Evolutionary conservation across 768 basidiomycete species (phyloP).

Genomic region (Suillus brevipes): DNA sequence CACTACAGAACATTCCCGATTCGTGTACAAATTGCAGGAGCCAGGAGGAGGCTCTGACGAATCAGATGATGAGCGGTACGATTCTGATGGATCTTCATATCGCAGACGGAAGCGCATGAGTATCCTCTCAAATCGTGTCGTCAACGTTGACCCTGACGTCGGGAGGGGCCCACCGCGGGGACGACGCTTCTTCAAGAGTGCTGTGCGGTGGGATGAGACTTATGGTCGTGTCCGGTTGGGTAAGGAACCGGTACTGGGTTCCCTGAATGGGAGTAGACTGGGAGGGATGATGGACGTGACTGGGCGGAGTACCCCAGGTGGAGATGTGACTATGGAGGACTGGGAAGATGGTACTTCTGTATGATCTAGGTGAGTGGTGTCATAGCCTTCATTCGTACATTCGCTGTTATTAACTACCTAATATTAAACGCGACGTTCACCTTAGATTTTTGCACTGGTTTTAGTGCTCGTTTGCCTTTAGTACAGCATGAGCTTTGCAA

Average conservation of each 20-base stretch:
- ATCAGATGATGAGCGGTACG: conserved; percentile 47
- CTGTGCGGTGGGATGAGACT: conserved; percentile 36
- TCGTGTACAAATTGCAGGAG: conserved; percentile 61
- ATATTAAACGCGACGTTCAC: neutral
- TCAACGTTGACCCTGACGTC: conserved; percentile 45
- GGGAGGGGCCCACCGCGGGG: conserved; percentile 33
- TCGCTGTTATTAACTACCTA: neutral
- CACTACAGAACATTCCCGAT: conserved; percentile 59
- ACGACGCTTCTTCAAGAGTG: conserved; percentile 61
- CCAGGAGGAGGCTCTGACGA: conserved; percentile 47
- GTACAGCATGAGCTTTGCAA: neutral
- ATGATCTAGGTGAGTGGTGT: conserved; percentile 13
- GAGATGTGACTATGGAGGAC: conserved; percentile 26
- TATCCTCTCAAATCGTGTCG: conserved; percentile 59
- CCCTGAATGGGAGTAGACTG: conserved; percentile 16
- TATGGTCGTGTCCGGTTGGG: conserved; percentile 25
- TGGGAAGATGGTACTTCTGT: conserved; percentile 33
- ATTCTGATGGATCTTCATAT: conserved; percentile 49
- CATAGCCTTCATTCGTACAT: neutral
- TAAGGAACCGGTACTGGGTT: conserved; percentile 25
- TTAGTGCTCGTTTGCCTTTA: neutral
- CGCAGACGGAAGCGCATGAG: conserved; percentile 63
- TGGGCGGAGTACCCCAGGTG: conserved; percentile 17
- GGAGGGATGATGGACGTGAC: conserved; percentile 28
- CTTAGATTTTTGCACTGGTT: neutral